Evolutionary conservation across 1,284 basidiomycete genomes (phyloP).

Genomic region (Coniferiporia weirii): DNA sequence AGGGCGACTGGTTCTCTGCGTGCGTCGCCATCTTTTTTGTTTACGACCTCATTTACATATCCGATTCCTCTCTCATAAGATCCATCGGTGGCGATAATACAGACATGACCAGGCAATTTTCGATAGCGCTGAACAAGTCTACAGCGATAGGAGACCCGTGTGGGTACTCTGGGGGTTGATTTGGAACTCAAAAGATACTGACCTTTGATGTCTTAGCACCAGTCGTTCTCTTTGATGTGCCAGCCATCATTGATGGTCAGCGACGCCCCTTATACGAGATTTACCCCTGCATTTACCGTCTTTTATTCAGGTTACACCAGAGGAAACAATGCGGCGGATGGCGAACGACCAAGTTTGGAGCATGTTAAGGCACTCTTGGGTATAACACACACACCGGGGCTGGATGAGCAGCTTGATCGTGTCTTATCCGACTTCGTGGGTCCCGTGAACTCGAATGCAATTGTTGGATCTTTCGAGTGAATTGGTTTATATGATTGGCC

Average conservation of each 20-base stretch:
- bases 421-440: not conserved
- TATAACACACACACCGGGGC: slow-evolving; percentile 12
- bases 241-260: slow-evolving; percentile 15
- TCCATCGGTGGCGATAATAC: not conserved
- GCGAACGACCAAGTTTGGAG: not conserved
- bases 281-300: not conserved
- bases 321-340: not conserved
- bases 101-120: not conserved
- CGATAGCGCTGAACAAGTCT: slow-evolving; percentile 14
- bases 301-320: slow-evolving; percentile 1
- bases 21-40: slow-evolving; percentile 30
- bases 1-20: slow-evolving; percentile 72
- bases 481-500: not conserved
- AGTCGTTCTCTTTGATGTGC: slow-evolving; percentile 20
- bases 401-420: slow-evolving; percentile 17
- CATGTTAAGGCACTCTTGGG: slow-evolving; percentile 16
- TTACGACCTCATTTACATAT: not conserved
- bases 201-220: slow-evolving; percentile 12
- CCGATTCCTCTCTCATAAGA: not conserved
- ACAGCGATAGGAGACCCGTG: slow-evolving; percentile 16
- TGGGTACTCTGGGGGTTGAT: slow-evolving; percentile 3
- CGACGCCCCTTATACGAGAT: not conserved
- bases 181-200: not conserved
- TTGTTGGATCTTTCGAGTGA: slow-evolving; percentile 7
- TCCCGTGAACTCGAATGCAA: not conserved